Percentiles rank a stretch among this genome's conserved stretches.
phyloP scores from a whole-genome alignment of 345 rosid species.

The Melaleuca quinquenervia region DNA sequence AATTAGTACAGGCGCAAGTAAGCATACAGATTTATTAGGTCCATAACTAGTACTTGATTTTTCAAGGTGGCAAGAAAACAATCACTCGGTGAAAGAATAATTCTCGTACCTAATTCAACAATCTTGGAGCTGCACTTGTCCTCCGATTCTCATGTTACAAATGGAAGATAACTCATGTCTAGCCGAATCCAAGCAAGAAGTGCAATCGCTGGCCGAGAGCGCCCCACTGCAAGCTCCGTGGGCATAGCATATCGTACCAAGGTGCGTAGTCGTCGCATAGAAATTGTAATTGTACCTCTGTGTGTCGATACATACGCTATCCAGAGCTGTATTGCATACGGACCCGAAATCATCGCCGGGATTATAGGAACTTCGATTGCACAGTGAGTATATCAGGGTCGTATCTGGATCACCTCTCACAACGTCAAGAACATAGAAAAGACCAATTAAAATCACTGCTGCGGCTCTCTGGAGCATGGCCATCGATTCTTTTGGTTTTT shows the following conservation, averaged over 20 bases:
- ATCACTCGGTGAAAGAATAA: background rate
- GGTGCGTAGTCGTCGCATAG: background rate
- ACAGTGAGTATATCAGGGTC: background rate
- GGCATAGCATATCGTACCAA: background rate
- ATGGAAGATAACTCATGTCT: background rate
- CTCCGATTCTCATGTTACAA: background rate
- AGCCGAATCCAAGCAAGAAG: background rate
- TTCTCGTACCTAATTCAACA: background rate
- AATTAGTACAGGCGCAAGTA: background rate
- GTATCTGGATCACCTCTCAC: background rate
- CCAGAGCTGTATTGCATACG: background rate
- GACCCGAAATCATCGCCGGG: background rate
- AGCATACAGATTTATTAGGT: background rate
- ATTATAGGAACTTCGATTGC: background rate
- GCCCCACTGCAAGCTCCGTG: background rate
- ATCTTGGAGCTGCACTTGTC: background rate
- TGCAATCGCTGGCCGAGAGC: background rate
- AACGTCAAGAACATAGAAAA: background rate
- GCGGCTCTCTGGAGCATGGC: too few species aligned
- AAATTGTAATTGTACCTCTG: background rate
- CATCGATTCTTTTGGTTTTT: too few species aligned
- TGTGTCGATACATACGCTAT: background rate
- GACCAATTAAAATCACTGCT: too few species aligned
- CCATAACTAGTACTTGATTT: background rate
- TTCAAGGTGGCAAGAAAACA: background rate